These are phyloP conservation scores for Debaryomycetaceae sp. DNA, from an alignment of 1,139 yeast species.

Conservation along the genomic window DNA sequence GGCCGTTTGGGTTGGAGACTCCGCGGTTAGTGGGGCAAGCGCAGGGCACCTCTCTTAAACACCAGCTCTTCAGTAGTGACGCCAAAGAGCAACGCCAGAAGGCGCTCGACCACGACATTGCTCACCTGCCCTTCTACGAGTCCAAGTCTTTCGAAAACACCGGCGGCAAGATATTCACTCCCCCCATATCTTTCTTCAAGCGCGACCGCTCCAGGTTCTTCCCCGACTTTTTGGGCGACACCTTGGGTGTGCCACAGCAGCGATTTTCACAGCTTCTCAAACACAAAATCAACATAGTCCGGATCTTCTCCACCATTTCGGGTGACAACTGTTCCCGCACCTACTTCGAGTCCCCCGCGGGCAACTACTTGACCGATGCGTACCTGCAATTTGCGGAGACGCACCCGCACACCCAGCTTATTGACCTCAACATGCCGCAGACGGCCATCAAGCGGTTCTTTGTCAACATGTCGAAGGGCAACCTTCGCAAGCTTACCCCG, in stretches of 20 bases:
- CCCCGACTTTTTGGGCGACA: constrained; percentile 72
- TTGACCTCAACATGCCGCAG: constrained; percentile 74
- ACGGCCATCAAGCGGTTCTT: constrained; percentile 63
- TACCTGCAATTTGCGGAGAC: constrained; percentile 25
- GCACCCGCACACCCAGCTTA: constrained; percentile 58
- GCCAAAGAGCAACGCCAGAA: constrained; percentile 51
- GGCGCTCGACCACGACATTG: constrained; percentile 66
- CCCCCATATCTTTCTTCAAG: constrained; percentile 75
- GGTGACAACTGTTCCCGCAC: constrained; percentile 68
- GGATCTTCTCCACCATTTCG: constrained; percentile 63
- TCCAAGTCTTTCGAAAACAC: constrained; percentile 75
- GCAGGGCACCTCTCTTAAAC: constrained; percentile 15
- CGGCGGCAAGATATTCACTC: constrained; percentile 76
- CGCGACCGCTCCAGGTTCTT: constrained; percentile 74
- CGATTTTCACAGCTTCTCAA: constrained; percentile 33
- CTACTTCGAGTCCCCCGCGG: constrained; percentile 41
- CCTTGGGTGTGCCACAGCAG: constrained; percentile 41
- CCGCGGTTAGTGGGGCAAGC: constrained; percentile 28
- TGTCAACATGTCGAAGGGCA: constrained; percentile 49
- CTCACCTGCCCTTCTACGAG: constrained; percentile 85
- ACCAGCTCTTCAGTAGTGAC: constrained; percentile 32
- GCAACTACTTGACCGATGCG: constrained; percentile 33
- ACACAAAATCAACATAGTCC: constrained; percentile 57
- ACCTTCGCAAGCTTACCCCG: constrained; percentile 40
- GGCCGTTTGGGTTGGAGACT: constrained; percentile 38